Base-by-base conservation (phyloP, 2,329 filamentous ascomycete species). In the Penicillium sp. region DNA sequence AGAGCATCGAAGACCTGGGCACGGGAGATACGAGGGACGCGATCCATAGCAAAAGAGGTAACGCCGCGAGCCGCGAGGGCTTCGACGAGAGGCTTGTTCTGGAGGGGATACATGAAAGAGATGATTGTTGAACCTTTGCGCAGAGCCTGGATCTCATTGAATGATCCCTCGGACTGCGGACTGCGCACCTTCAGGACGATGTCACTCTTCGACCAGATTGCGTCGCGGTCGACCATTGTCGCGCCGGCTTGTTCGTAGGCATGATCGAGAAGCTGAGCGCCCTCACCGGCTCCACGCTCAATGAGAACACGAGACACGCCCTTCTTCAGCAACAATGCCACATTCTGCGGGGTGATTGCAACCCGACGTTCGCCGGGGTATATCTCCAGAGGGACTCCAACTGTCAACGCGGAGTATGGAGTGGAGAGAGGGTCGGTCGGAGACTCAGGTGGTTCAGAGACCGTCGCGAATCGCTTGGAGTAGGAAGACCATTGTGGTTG, bases 1-100 rank as follows among this genome's bases (percentile, higher is more conserved):
- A 96, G 80, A 0, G 91, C 91, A 74, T 96, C 91, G 65, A 95
- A 96, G 0, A 90, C 86, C 70, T 96, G 92, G 1, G 92, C 91
- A 44, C 92, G 85, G 1, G 91, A 95, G 64, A 96, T 96, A 39
- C 92, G 86, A 14, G 92, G 92, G 49, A 96, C 88, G 86, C 92
- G 88, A 69, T 96, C 92, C 91, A 96, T 96, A 21, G 92, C 91
- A 69, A 96, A 94, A 14, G 85, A 79, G 1, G 90, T 95, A 2
- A 87, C 86, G 27, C 88, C 87, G 46, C 85, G 84, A 36, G 81
- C 79, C 24, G 90, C 86, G 56, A 95, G 82, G 55, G 85, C 86
- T 56, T 91, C 83, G 9, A 96, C 88, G 5, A 93, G 77, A 8
- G 84, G 79, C 72, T 84, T 87, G 73, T 95, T 95, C 75, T 93